Percentiles rank a stretch among this genome's conserved stretches.
phyloP scores from a whole-genome alignment of 495 filamentous ascomycete genomes.

The Penicillium bialowiezense region DNA sequence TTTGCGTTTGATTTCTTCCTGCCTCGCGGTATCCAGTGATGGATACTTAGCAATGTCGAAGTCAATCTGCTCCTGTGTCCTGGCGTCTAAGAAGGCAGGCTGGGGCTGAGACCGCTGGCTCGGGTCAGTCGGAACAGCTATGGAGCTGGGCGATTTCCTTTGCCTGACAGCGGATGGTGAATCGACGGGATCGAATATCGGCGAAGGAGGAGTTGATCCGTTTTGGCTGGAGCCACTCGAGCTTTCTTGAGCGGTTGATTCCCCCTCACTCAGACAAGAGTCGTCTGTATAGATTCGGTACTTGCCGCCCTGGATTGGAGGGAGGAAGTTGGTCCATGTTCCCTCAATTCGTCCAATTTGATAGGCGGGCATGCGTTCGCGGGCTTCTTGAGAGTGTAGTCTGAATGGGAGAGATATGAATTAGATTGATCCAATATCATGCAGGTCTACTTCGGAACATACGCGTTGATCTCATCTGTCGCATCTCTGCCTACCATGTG shows the following conservation, averaged over 20 bases:
- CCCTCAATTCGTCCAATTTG: constrained; percentile 83
- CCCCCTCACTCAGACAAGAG: constrained; percentile 33
- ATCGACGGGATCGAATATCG: constrained; percentile 60
- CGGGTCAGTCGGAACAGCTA: constrained; percentile 27
- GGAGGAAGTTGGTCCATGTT: constrained; percentile 69
- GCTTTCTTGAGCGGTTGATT: constrained; percentile 21
- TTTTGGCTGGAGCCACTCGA: constrained; percentile 44
- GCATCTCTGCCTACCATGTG: constrained; percentile 98
- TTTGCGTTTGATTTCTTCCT: constrained; percentile 73
- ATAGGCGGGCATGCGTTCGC: constrained; percentile 72
- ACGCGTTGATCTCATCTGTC: constrained; percentile 93
- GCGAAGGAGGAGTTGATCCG: constrained; percentile 48
- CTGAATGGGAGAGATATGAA: constrained; percentile 38
- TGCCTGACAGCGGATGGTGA: constrained; percentile 32
- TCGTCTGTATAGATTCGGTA: constrained; percentile 61
- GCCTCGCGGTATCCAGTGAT: constrained; percentile 68
- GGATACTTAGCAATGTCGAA: constrained; percentile 82
- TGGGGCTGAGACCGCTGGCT: constrained; percentile 30
- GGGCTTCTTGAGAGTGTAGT: constrained; percentile 78
- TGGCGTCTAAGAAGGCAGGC: constrained; percentile 66
- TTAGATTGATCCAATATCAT: background rate
- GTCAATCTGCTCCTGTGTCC: constrained; percentile 72
- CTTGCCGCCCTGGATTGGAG: background rate
- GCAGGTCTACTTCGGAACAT: constrained; percentile 34
- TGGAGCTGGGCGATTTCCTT: constrained; percentile 27